Evolutionary conservation across 352 stramenopile genomes (phyloP).

Genomic region (Phytopythium ostracodes): DNA sequence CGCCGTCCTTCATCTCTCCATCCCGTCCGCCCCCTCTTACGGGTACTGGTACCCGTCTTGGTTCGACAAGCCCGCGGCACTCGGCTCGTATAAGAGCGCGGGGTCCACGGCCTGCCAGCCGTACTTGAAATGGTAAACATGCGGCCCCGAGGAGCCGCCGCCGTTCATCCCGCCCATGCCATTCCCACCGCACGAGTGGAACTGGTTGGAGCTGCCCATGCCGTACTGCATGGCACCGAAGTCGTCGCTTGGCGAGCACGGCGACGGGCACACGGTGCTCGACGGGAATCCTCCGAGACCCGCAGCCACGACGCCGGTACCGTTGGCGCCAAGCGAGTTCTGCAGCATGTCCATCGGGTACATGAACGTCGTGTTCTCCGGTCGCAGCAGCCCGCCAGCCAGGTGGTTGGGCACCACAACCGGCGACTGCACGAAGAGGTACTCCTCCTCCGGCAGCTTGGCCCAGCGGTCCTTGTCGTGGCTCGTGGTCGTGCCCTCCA

Average conservation of each 20-base stretch:
- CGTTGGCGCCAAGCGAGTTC: constrained; percentile 17
- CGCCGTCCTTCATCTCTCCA: background rate
- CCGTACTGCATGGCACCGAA: constrained; percentile 36
- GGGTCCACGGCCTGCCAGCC: constrained; percentile 68
- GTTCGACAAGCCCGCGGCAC: constrained; percentile 9
- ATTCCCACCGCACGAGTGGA: constrained; percentile 36
- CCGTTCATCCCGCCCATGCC: constrained; percentile 10
- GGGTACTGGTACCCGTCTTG: constrained; percentile 26
- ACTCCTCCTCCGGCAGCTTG: constrained; percentile 66
- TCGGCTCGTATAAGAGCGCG: constrained; percentile 24
- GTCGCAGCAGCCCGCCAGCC: constrained; percentile 48
- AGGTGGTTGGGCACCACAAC: constrained; percentile 62
- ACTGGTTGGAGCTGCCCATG: constrained; percentile 52
- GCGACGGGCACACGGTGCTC: constrained; percentile 25
- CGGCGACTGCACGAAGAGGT: constrained; percentile 67
- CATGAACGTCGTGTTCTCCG: constrained; percentile 41
- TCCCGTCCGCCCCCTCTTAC: constrained; percentile 13
- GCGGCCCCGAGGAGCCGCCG: constrained; percentile 28
- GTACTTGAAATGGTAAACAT: constrained; percentile 84
- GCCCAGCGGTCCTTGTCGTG: constrained; percentile 61
- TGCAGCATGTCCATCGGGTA: constrained; percentile 22
- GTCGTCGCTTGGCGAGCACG: constrained; percentile 62
- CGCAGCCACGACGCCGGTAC: constrained; percentile 9
- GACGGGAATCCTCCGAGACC: constrained; percentile 38
- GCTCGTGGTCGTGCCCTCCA: constrained; percentile 26